Evolutionary conservation across 345 rosid species (phyloP), one percentile per base, ranked within the genome.

Genomic region (Atalantia buxifolia): DNA sequence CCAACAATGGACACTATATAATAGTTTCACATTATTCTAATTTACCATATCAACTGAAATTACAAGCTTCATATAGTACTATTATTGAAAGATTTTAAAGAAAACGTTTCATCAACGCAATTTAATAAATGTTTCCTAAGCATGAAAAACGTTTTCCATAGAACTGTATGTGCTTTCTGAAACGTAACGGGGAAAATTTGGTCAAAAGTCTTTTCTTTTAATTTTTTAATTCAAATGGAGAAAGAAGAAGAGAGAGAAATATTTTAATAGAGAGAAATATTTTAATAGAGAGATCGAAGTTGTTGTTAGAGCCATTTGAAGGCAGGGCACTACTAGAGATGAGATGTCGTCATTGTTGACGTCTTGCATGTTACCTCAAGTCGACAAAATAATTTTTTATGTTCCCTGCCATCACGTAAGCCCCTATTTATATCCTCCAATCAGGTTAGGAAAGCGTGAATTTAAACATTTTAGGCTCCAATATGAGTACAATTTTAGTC

Each of bases 341-440:
- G 63, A 21, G 82, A 66, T 82, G 64, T 71, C 83, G 84, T 82
- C 89, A 86, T 12, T 78, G 83, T 78, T 80, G 78, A 81, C 84
- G 83, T 84, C 55, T 56, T 56, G 9, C 9, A 6, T 31, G 21
- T 31, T 22, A 7, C 21, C 21, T 18, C 35, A 28, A 27, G n/a
- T 42, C 48, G 70, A 64, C 36, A 60, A 28, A 42, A 35, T 36
- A 21, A 21, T 31, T 36, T 63, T 63, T 63, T 10, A 27, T 14
- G 12, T 4, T 62, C 28, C 33, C 19, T 3, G 18, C 21, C 31
- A 28, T 13, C 18, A 8, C 21, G 2, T 62, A 27, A 50, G 1
- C 56, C 14, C 56, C 18, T 27, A 4, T 21, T 67, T 22, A n/a
- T 67, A 36, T 9, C 40, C 45, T 36, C 6, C 22, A 36, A 25